A percentile compares a stretch with the other conserved stretches of the same genome.
Conservation (phyloP, 441 rosid species). For the Capsella rubella region DNA sequence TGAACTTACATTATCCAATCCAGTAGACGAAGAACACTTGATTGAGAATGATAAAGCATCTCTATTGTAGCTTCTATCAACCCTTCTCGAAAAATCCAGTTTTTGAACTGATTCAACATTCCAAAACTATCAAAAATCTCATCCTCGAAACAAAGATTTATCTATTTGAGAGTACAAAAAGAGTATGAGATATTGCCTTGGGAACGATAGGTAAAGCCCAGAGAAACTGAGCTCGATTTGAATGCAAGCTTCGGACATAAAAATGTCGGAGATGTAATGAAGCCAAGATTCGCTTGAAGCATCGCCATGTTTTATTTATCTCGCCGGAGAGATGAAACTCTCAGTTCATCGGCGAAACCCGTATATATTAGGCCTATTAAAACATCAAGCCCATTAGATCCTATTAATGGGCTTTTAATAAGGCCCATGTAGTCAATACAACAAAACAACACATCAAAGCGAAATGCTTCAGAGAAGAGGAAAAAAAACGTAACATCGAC, state of each 20-base stretch:
- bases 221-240: constrained; percentile 30
- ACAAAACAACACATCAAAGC: not conserved
- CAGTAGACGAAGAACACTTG: constrained; percentile 51
- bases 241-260: not conserved
- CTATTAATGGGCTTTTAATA: not conserved
- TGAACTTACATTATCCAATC: constrained; percentile 48
- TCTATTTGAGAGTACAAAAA: not conserved
- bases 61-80: constrained; percentile 15
- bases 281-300: constrained; percentile 45
- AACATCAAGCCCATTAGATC: not conserved
- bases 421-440: not conserved
- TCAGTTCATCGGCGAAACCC: not conserved
- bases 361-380: not conserved
- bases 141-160: not conserved
- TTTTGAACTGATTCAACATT: constrained; percentile 43
- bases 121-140: constrained; percentile 17
- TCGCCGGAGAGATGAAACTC: constrained; percentile 10
- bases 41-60: constrained; percentile 30
- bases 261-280: constrained; percentile 36
- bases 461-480: not conserved
- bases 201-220: constrained; percentile 17
- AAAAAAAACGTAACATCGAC: constrained; percentile 14
- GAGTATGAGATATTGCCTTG: constrained; percentile 30
- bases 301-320: constrained; percentile 44
- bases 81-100: constrained; percentile 41